Evolutionary conservation across 2,329 filamentous ascomycete species (phyloP), one percentile per base, ranked within the genome.

Genomic region (Botrytis fragariae): DNA sequence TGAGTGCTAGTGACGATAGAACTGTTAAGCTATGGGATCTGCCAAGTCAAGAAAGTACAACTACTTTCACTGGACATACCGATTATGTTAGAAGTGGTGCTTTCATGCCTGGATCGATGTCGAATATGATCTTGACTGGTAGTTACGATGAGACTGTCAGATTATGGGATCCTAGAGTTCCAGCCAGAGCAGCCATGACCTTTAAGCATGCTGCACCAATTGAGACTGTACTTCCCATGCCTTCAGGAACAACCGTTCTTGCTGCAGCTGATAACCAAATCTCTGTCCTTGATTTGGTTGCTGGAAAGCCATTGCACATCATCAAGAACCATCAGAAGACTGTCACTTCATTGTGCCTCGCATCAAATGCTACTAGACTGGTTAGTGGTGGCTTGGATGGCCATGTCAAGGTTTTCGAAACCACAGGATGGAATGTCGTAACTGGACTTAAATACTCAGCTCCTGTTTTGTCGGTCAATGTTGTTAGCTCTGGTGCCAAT

Each of bases 291-390:
- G 96, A 99, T 82, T 88, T 99, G 62, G 92, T 98, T 25, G 95
- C 95, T 68, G 96, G 93, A 39, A 94, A 93, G 80, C 94, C 95
- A 7, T 85, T 97, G 73, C 92, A 94, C 78, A 86, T 97, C 80
- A 91, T 99, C 76, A 91, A 91, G 78, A 98, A 97, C 81, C 96
- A 99, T 83, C 96, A 99, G 81, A 99, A 98, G 89, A 97, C 96
- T 0, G 95, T 99, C 74, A 98, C 96, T 0, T 91, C 92, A 12
- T 87, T 99, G 72, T 91, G 92, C 69, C 85, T 97, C 48, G 95
- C 94, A 12, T 95, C 93, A 62, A 89, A 92, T 77, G 93, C 93
- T 64, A 90, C 90, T 69, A 90, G 96, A 69, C 87, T 99, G 73
- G 88, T 99, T 71, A 95, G 92, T 76, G 96, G 94, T 82, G 94